These are phyloP conservation scores for Russula griseocarnosa DNA, from an alignment of 768 basidiomycete genomes.

Conservation along the genomic window DNA sequence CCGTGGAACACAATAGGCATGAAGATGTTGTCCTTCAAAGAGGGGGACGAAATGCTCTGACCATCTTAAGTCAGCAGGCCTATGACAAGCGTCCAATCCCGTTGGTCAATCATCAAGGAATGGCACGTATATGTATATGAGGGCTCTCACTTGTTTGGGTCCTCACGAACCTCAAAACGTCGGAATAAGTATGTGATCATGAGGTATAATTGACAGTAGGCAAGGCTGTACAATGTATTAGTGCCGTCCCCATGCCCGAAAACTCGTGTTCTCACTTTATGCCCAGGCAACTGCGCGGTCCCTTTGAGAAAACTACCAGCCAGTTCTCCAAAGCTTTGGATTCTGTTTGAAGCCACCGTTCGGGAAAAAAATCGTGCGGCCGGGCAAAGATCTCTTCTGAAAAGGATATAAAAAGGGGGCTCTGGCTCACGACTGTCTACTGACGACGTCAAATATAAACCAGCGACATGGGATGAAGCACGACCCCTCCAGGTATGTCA, in stretches of 20 bases:
- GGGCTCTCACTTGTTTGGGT: conserved; percentile 1
- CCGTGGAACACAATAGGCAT: conserved; percentile 20
- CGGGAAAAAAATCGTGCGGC: conserved; percentile 25
- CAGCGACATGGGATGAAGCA: neutral
- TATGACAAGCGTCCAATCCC: neutral
- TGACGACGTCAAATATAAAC: neutral
- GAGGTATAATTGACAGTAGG: conserved; percentile 29
- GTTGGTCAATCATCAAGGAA: neutral
- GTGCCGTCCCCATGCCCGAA: neutral
- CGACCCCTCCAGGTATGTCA: conserved; percentile 15
- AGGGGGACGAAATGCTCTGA: conserved; percentile 22
- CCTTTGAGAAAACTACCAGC: conserved; percentile 27
- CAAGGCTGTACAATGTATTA: conserved; percentile 16
- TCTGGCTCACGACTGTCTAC: conserved; percentile 23
- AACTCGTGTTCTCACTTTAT: conserved; percentile 21
- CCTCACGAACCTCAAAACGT: conserved; percentile 27
- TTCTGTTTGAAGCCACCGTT: conserved; percentile 26
- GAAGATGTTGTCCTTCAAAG: conserved; percentile 18
- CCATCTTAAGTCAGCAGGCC: conserved; percentile 15
- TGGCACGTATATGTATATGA: too few species aligned
- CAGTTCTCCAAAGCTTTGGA: conserved; percentile 21
- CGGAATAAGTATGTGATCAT: conserved; percentile 28
- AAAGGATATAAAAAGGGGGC: conserved; percentile 16
- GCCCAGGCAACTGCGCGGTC: conserved; percentile 28
- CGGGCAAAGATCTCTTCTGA: conserved; percentile 20